These are phyloP conservation scores for Coemansia sp. DNA, from an alignment of 192 early-diverging fungal genomes.

Conservation along the genomic window DNA sequence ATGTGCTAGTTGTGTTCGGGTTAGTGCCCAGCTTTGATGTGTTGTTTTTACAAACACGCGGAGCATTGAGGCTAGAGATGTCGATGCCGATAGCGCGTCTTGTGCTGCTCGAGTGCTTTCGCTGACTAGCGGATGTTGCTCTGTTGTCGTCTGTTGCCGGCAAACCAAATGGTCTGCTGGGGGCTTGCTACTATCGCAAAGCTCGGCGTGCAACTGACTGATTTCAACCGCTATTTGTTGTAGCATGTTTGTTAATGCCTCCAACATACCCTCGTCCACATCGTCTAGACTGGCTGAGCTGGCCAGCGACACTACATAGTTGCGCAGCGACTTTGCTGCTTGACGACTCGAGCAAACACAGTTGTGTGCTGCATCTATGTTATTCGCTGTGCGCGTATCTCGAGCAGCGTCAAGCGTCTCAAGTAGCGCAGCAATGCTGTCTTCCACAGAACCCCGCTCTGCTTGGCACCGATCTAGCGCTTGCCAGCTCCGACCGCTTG, in stretches of 20 bases:
- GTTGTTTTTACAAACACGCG: conserved; percentile 34
- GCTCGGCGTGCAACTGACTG: conserved; percentile 1
- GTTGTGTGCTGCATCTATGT: neutral
- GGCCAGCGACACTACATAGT: conserved; percentile 22
- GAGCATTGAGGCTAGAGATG: conserved; percentile 33
- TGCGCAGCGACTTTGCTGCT: conserved; percentile 21
- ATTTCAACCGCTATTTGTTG: conserved; percentile 13
- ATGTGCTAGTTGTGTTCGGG: conserved; percentile 32
- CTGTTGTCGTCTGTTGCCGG: too few relatives aligned
- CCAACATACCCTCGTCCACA: conserved; percentile 8
- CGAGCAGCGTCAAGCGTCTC: conserved; percentile 2
- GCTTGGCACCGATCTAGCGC: conserved; percentile 15
- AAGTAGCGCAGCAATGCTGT: conserved; percentile 15
- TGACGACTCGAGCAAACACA: conserved; percentile 26
- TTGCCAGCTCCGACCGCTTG: conserved; percentile 4
- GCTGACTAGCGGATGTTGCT: neutral
- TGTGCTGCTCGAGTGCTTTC: neutral
- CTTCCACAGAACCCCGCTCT: conserved; percentile 19
- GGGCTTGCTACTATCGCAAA: neutral
- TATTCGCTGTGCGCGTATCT: neutral
- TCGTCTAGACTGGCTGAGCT: conserved; percentile 4
- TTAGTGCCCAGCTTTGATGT: conserved; percentile 27
- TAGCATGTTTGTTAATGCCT: conserved; percentile 13
- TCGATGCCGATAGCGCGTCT: conserved; percentile 16
- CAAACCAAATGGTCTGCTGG: neutral